A percentile compares a stretch with the other conserved stretches of the same genome.
phyloP scores from a whole-genome alignment of 139 green algal species.

The Chlamydomonas applanata region DNA sequence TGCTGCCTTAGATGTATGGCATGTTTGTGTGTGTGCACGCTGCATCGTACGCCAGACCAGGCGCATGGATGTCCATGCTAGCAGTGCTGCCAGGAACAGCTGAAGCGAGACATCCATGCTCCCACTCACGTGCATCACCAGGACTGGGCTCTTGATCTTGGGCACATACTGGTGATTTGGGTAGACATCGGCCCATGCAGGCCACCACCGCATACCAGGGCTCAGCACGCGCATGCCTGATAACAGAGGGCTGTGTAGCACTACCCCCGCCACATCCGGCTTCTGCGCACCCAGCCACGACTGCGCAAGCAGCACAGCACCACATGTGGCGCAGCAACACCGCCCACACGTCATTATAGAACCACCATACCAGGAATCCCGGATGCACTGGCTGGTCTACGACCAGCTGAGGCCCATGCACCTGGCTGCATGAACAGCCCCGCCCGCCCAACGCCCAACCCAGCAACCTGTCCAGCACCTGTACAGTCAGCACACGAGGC shows the following conservation, averaged over 20 bases:
- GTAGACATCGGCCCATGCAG: conserved; percentile 76
- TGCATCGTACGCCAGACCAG: not conserved
- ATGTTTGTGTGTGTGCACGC: not conserved
- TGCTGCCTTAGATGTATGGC: too few relatives aligned
- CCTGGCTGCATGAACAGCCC: too few relatives aligned
- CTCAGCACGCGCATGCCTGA: conserved; percentile 88
- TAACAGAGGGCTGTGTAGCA: conserved; percentile 87
- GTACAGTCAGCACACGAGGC: too few relatives aligned
- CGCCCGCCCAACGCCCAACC: too few relatives aligned
- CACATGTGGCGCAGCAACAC: too few relatives aligned
- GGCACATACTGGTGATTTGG: conserved; percentile 72
- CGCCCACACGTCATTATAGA: not conserved
- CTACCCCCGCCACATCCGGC: conserved; percentile 67
- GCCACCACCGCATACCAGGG: conserved; percentile 71
- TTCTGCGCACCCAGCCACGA: conserved; percentile 48
- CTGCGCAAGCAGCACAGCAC: conserved; percentile 11
- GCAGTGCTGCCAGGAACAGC: not conserved
- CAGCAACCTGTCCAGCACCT: too few relatives aligned
- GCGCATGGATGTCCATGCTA: not conserved
- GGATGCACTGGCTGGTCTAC: too few relatives aligned
- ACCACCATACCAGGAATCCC: too few relatives aligned
- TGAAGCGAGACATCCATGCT: not conserved
- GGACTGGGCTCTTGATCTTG: conserved; percentile 52
- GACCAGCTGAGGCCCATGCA: too few relatives aligned
- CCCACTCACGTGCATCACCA: conserved; percentile 75